Evolutionary conservation across 2,329 filamentous ascomycete species (phyloP).

Genomic region (Ceratocystis albifundus): DNA sequence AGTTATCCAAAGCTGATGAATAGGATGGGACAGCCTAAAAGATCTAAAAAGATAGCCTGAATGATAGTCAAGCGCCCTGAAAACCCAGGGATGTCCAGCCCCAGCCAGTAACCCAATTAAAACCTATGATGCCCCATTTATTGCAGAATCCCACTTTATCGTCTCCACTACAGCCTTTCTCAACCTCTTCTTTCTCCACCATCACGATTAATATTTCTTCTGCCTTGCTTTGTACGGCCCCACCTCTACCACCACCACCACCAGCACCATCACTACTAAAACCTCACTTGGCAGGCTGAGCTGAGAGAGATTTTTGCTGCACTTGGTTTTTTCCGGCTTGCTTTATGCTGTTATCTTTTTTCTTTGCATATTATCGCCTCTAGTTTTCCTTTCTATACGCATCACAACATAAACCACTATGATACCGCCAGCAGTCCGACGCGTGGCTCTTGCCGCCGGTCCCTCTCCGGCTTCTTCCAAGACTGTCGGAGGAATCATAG

Average conservation of each 20-base stretch:
- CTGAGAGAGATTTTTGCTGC: constrained; percentile 21
- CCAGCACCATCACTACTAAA: background rate
- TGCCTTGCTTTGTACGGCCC: constrained; percentile 11
- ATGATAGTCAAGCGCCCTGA: background rate
- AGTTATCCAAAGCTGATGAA: no score
- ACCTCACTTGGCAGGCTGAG: constrained; percentile 6
- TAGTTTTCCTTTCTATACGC: constrained; percentile 19
- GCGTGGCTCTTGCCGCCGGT: constrained; percentile 34
- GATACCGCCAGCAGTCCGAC: constrained; percentile 46
- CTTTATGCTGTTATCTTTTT: background rate
- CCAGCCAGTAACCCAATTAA: no score
- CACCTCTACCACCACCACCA: constrained; percentile 6
- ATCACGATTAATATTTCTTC: constrained; percentile 19
- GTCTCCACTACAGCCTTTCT: constrained; percentile 13
- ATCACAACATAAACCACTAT: constrained; percentile 30
- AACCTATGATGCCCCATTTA: no score
- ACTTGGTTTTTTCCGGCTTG: constrained; percentile 2
- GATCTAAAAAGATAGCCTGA: background rate
- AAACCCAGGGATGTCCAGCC: background rate
- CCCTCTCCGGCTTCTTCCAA: constrained; percentile 29
- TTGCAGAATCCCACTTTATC: background rate
- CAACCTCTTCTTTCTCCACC: constrained; percentile 22
- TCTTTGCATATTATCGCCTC: constrained; percentile 15
- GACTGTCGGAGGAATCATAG: constrained; percentile 33
- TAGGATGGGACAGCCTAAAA: no score